Base-by-base conservation (phyloP, 176 grass and related monocot genomes). In the Tillandsia fasciculata region DNA sequence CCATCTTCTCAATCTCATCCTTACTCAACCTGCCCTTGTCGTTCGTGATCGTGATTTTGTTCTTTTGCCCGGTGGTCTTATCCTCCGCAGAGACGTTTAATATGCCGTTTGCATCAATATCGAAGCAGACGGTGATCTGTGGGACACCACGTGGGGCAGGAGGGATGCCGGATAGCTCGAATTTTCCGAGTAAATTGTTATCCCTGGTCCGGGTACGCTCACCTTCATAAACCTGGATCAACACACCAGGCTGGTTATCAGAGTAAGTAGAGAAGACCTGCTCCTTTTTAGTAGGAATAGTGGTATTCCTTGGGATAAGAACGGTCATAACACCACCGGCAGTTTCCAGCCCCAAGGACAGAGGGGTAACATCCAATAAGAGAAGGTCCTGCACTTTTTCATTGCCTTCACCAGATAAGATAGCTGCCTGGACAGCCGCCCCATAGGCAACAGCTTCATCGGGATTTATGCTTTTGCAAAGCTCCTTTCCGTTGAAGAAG, bases 321-420 rank as follows among this genome's bases (percentile, higher is more conserved):
- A 87, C 80, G 33, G 68, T 80, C 85, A 87, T 87, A 3, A 87
- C 80, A 48, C 85, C 85, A 12, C 80, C 69, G 2, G 80, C 76
- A 29, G 85, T 87, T 68, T 87, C 85, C 42, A 87, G 85, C 76
- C 85, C 85, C 76, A 87, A 68, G 51, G 76, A 87, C 12, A 87
- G 80, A 2, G 85, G 77, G 47, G 85, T 80, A 11, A 83, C 80
- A 48, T 87, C 76, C 53, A 87, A 68, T 1, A 83, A 80, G 1
- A 87, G 85, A 79, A 83, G 80, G 76, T 87, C 85, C 50, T 87
- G 76, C 12, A 83, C 80, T 73, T 87, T 87, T 69, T 83, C 85
- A 1, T 87, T 83, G 5, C 80, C 85, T 69, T 87, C 80, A 0
- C 85, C 85, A 0, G 80, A 83, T 53, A 83, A 80, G 54, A 87